phyloP scores from a whole-genome alignment of 176 grass and related monocot species.

The Musa itinerans region DNA sequence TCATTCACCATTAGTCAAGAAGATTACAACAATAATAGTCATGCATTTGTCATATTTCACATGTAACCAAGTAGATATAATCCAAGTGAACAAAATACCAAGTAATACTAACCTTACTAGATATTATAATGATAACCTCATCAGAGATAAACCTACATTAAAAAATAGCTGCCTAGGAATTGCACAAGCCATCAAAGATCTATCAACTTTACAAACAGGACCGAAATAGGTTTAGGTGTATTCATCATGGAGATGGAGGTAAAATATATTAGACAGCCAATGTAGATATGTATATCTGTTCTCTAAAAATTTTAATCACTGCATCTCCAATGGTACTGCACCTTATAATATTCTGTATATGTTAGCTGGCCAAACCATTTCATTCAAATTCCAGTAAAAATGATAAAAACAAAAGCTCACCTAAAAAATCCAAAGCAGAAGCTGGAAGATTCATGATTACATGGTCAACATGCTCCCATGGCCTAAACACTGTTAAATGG shows the following conservation, averaged over 20 bases:
- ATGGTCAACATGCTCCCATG: conserved; percentile 81
- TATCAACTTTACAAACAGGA: background rate
- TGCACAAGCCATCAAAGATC: background rate
- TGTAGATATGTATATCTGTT: background rate
- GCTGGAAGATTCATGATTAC: conserved; percentile 96
- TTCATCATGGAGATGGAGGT: no score
- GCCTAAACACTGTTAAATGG: conserved; percentile 30
- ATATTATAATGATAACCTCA: background rate
- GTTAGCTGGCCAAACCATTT: background rate
- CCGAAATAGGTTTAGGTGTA: background rate
- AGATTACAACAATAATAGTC: background rate
- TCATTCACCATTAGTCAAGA: background rate
- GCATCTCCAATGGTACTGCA: no score
- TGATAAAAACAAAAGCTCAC: conserved; percentile 28
- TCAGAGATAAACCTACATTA: background rate
- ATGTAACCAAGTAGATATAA: background rate
- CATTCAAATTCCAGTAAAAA: background rate
- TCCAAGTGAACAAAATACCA: background rate
- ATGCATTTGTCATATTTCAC: background rate
- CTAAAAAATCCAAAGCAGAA: conserved; percentile 79
- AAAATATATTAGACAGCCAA: background rate
- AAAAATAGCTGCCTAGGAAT: background rate
- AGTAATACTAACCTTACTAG: background rate
- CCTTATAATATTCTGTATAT: background rate
- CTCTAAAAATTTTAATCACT: background rate